These are phyloP conservation scores for Trypanosoma scelopori DNA, from an alignment of 208 protist genomes.

Conservation along the genomic window DNA sequence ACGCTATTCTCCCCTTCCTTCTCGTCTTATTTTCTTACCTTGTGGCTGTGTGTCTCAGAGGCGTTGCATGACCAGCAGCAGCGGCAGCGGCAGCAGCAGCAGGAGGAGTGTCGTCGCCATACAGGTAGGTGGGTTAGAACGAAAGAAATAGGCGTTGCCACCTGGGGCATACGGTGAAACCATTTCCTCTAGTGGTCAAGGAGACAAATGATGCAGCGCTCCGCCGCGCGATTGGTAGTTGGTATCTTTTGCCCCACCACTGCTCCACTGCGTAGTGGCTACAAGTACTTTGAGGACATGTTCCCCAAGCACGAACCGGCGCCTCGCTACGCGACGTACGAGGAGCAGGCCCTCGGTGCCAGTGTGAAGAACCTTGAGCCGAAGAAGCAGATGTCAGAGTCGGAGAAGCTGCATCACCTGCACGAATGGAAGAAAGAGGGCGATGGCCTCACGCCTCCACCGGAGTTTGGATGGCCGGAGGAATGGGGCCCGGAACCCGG, in stretches of 20 bases:
- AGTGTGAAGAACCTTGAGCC: slow-evolving; percentile 61
- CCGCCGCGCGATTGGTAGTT: not conserved
- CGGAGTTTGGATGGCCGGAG: slow-evolving; percentile 85
- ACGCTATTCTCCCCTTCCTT: slow-evolving; percentile 1
- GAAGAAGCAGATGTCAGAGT: slow-evolving; percentile 71
- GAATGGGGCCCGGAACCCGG: slow-evolving; percentile 89
- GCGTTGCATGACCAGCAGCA: not conserved
- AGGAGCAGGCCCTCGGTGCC: slow-evolving; percentile 62
- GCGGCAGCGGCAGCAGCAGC: no score
- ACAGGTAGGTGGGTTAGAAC: no score
- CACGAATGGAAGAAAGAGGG: slow-evolving; percentile 77
- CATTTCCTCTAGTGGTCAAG: not conserved
- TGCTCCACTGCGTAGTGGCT: slow-evolving; percentile 33
- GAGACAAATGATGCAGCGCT: slow-evolving; percentile 2
- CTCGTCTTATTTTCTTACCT: slow-evolving; percentile 17
- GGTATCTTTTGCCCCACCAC: slow-evolving; percentile 1
- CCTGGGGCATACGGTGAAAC: not conserved
- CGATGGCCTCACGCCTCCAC: slow-evolving; percentile 64
- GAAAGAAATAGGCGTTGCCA: no score
- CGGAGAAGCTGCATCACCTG: slow-evolving; percentile 77
- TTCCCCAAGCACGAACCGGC: slow-evolving; percentile 81
- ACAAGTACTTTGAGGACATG: slow-evolving; percentile 89
- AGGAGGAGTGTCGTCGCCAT: no score
- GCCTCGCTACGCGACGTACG: slow-evolving; percentile 70
- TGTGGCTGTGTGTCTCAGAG: slow-evolving; percentile 15